Conservation (phyloP, 139 green algal species). For the Chlorella sp. region DNA sequence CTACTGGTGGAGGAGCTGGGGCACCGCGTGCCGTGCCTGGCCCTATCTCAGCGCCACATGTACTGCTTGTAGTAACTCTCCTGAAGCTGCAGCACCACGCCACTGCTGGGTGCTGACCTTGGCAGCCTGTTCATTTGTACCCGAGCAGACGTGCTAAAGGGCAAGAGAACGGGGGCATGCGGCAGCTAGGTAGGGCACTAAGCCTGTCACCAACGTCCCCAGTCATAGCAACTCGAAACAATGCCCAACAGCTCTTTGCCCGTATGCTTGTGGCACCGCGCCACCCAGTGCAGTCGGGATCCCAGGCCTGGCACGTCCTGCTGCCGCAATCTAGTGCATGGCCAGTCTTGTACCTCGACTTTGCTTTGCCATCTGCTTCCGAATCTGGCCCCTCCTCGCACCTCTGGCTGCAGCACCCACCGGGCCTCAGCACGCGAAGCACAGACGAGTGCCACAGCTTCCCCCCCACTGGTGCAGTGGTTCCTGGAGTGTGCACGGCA, state of each 20-base stretch:
- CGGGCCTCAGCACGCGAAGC: slow-evolving; percentile 33
- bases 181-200: neutral
- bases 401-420: slow-evolving; percentile 10
- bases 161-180: no score
- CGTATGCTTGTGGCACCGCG: no score
- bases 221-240: no score
- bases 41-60: neutral
- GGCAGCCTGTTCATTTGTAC: slow-evolving; percentile 17
- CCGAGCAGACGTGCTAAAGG: slow-evolving; percentile 36
- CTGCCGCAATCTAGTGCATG: no score
- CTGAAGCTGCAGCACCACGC: neutral
- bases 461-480: slow-evolving; percentile 27
- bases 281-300: no score
- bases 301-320: no score
- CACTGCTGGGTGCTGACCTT: neutral
- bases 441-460: neutral
- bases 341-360: neutral
- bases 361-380: neutral
- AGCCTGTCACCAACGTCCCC: neutral
- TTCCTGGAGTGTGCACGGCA: slow-evolving; percentile 22
- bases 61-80: slow-evolving; percentile 2
- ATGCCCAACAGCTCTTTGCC: no score
- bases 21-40: slow-evolving; percentile 24
- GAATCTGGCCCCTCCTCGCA: neutral
- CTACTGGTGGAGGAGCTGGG: slow-evolving; percentile 41